Percentiles rank a stretch among this genome's conserved stretches.
These are phyloP conservation scores for Nepenthes alata DNA, from an alignment of 179 eudicot genomes.

Conservation along the genomic window DNA sequence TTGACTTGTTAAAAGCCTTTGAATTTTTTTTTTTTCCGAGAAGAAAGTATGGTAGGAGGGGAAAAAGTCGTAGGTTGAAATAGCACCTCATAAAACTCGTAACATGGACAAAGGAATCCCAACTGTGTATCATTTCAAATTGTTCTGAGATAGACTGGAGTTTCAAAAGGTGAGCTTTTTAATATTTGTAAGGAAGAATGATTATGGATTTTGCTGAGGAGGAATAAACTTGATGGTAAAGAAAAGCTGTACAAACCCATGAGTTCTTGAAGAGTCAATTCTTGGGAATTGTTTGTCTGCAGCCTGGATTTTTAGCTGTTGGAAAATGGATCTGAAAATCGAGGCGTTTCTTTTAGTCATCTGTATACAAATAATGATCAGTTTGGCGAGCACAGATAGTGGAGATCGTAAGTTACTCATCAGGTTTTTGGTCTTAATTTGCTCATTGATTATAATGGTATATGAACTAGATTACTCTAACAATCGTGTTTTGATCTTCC, in stretches of 20 bases:
- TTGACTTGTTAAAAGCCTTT: no score
- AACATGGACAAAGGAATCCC: no score
- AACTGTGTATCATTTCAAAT: no score
- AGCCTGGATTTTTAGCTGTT: not conserved
- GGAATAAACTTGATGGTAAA: no score
- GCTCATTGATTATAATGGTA: not conserved
- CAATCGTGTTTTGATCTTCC: not conserved
- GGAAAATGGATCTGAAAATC: not conserved
- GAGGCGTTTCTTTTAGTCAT: constrained; percentile 3
- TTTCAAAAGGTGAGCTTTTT: no score
- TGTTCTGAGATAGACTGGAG: no score
- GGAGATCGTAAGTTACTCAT: constrained; percentile 4
- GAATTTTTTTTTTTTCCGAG: no score
- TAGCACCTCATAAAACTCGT: no score
- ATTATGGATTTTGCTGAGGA: no score
- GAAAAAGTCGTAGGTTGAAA: no score
- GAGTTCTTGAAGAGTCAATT: not conserved
- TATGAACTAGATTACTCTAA: not conserved
- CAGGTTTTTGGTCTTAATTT: not conserved
- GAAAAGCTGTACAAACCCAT: not conserved
- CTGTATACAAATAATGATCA: constrained; percentile 2
- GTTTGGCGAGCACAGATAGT: constrained; percentile 4
- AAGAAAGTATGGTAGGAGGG: no score
- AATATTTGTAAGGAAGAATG: no score
- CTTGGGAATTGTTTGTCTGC: not conserved